These are phyloP conservation scores for Stylonectria norvegica DNA, from an alignment of 2,329 filamentous ascomycete genomes.

Conservation along the genomic window DNA sequence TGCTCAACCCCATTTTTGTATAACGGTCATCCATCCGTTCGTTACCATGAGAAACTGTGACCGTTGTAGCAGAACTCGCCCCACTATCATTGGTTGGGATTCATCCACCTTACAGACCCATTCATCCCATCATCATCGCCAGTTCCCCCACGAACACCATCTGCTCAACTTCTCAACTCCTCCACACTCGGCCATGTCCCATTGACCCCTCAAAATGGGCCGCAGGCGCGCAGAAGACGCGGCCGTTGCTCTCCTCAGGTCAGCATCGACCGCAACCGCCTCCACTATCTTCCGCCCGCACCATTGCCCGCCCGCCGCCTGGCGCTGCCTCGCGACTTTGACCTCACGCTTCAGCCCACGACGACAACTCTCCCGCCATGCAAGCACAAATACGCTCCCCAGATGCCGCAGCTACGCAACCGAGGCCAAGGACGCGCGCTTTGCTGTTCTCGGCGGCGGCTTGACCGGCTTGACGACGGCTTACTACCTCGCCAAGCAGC, in stretches of 20 bases:
- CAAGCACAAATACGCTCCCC: too few species aligned
- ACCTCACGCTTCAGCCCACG: slow-evolving; percentile 3
- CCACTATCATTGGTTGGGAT: too few species aligned
- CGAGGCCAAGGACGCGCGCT: slow-evolving; percentile 26
- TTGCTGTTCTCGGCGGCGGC: slow-evolving; percentile 75
- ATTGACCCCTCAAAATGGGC: slow-evolving; percentile 30
- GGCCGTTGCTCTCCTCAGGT: slow-evolving; percentile 26
- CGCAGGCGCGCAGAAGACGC: slow-evolving; percentile 26
- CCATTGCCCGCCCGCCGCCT: slow-evolving; percentile 10
- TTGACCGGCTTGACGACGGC: slow-evolving; percentile 78
- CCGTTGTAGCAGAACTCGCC: too few species aligned
- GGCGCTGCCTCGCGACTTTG: slow-evolving; percentile 13
- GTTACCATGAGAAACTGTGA: too few species aligned
- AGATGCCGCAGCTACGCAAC: slow-evolving; percentile 19
- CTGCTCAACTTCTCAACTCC: neutral
- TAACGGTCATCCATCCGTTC: too few species aligned
- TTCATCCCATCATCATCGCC: neutral
- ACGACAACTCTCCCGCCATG: slow-evolving; percentile 12
- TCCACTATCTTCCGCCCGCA: slow-evolving; percentile 12
- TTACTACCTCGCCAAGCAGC: slow-evolving; percentile 68
- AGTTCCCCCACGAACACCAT: neutral
- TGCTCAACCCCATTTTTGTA: too few species aligned
- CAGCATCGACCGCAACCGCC: slow-evolving; percentile 11
- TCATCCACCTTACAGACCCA: too few species aligned
- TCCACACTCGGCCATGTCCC: slow-evolving; percentile 23